Evolutionary conservation across 345 rosid species (phyloP), one percentile per base, ranked within the genome.

Genomic region (Passiflora organensis): DNA sequence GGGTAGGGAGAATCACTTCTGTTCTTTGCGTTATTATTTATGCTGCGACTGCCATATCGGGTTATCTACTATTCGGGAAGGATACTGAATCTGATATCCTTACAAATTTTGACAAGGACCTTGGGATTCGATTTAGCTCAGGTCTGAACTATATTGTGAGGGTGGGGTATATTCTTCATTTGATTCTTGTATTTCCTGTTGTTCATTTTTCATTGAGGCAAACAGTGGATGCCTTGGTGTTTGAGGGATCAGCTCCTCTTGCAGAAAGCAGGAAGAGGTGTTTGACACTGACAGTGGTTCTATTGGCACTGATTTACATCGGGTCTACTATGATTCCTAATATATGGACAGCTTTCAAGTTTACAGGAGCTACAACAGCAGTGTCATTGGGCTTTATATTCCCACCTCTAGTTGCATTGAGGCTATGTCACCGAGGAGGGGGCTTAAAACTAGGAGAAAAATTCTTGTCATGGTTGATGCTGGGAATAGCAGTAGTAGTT

Each of bases 361-460:
- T 89, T 67, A 93, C 99, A 0, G 99, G 99, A 21, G 97, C 99
- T n/a, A 93, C 99, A 32, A 78, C 96, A 18, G 99, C 99, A 11
- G 94, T 93, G 21, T 86, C 99, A 0, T 76, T 93, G 51, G 99
- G 96, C 53, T 93, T 89, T 55, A 93, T 79, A 28, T 93, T 93
- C 68, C 99, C 99, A 18, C 71, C 96, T 60, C 84, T 93, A 4
- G 65, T 93, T 58, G 91, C 96, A 0, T 58, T 93, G 62, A 77
- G 67, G 70, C 60, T 93, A 65, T 69, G 89, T 55, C 62, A 66
- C 19, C 64, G 56, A 58, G 88, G 79, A 21, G 79, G 57, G 44
- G 53, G 81, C 19, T 76, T 93, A 72, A 81, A 75, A 51, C 2
- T 19, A 0, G 66, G 65, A 46, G 89, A 84, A 58, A 82, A 48